These are phyloP conservation scores for Grigorovia transvaalensis DNA, from an alignment of 805 yeast genomes.

Conservation along the genomic window DNA sequence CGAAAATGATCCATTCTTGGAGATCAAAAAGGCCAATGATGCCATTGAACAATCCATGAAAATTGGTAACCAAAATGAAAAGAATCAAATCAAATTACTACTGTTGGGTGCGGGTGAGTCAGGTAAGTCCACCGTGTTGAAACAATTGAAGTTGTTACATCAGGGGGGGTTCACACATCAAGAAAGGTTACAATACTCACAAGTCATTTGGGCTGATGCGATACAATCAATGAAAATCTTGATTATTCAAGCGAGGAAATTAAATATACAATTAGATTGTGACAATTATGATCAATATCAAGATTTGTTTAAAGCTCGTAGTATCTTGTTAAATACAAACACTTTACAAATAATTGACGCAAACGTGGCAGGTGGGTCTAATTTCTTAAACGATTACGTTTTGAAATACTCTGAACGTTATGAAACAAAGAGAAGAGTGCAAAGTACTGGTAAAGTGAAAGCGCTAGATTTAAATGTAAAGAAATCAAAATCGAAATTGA, in stretches of 20 bases:
- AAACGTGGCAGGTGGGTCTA: constrained; percentile 53
- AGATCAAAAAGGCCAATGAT: constrained; percentile 46
- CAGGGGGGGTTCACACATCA: constrained; percentile 73
- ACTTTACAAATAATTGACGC: constrained; percentile 56
- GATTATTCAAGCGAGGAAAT: constrained; percentile 61
- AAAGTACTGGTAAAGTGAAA: constrained; percentile 45
- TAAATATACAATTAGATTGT: constrained; percentile 55
- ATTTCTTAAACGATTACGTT: constrained; percentile 54
- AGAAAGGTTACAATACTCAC: constrained; percentile 71
- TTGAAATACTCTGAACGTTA: constrained; percentile 48
- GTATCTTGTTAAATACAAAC: constrained; percentile 44
- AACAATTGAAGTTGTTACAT: constrained; percentile 78
- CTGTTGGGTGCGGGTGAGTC: constrained; percentile 92
- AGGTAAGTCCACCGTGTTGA: constrained; percentile 86
- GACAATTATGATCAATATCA: constrained; percentile 39
- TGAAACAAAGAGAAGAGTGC: constrained; percentile 39
- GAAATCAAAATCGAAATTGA: constrained; percentile 6
- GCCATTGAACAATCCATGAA: constrained; percentile 55
- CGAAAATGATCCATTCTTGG: constrained; percentile 44
- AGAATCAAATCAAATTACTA: constrained; percentile 56
- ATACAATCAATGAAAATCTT: constrained; percentile 73
- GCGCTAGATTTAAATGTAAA: constrained; percentile 16
- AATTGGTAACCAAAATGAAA: constrained; percentile 41
- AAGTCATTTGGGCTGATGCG: constrained; percentile 89
- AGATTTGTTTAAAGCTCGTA: constrained; percentile 37